These are phyloP conservation scores for Raphanus sativus DNA, from an alignment of 345 rosid species.

Conservation along the genomic window DNA sequence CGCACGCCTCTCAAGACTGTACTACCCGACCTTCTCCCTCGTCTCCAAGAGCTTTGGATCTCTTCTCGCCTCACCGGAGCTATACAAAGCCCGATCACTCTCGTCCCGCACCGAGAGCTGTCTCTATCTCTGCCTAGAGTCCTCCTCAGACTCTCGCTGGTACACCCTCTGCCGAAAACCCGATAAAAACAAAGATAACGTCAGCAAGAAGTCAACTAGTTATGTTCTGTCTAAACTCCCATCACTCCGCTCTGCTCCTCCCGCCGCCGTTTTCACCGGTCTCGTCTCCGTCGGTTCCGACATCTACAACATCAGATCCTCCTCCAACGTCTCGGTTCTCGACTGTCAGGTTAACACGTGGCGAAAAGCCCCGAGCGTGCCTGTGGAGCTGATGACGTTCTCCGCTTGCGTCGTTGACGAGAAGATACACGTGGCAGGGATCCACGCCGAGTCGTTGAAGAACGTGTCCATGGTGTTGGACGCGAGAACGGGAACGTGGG, in stretches of 20 bases:
- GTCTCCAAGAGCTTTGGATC: neutral
- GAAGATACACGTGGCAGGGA: neutral
- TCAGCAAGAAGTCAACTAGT: neutral
- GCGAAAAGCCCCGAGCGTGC: neutral
- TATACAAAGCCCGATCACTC: neutral
- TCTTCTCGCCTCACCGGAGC: neutral
- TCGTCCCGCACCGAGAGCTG: neutral
- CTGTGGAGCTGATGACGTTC: neutral
- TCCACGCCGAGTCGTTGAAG: neutral
- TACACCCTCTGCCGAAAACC: neutral
- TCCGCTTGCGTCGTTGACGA: neutral
- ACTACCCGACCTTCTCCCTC: neutral
- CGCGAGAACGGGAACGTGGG: neutral
- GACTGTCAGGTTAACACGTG: neutral
- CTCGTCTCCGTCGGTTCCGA: neutral
- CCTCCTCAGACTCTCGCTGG: neutral
- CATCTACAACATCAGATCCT: neutral
- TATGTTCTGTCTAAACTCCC: neutral
- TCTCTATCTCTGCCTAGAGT: neutral
- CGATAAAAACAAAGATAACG: neutral
- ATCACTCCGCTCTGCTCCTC: neutral
- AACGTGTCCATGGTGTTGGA: neutral
- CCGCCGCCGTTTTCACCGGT: neutral
- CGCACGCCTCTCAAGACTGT: neutral
- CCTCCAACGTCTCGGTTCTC: neutral